phyloP scores from a whole-genome alignment of 192 early-diverging fungal species.

The Mortierella claussenii region DNA sequence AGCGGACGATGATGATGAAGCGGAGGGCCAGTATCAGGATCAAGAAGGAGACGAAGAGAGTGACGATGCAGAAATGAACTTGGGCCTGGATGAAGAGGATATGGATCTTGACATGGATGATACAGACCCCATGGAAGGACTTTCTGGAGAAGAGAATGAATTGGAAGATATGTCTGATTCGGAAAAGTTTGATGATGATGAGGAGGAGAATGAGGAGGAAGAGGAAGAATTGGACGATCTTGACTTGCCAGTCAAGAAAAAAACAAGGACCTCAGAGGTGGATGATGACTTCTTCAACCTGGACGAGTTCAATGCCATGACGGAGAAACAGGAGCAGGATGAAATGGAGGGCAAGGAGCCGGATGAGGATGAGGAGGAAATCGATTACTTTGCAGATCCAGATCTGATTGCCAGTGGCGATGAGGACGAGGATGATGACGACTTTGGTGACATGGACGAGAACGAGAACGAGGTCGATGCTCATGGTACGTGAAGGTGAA shows the following conservation, averaged over 20 bases:
- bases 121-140: slow-evolving; percentile 56
- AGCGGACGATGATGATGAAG: background rate
- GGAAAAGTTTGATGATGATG: slow-evolving; percentile 55
- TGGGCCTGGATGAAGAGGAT: slow-evolving; percentile 57
- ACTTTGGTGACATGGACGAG: slow-evolving; percentile 69
- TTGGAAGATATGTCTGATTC: slow-evolving; percentile 25
- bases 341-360: slow-evolving; percentile 56
- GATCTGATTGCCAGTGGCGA: slow-evolving; percentile 61
- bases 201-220: slow-evolving; percentile 54
- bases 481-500: slow-evolving; percentile 56
- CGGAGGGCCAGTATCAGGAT: slow-evolving; percentile 53
- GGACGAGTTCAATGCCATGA: slow-evolving; percentile 86
- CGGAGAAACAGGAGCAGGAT: slow-evolving; percentile 68
- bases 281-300: slow-evolving; percentile 98
- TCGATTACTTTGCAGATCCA: slow-evolving; percentile 64
- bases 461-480: slow-evolving; percentile 69
- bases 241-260: slow-evolving; percentile 54
- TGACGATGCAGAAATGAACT: slow-evolving; percentile 56
- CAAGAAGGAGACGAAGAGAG: slow-evolving; percentile 55
- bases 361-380: slow-evolving; percentile 71
- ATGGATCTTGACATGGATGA: slow-evolving; percentile 51
- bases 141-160: slow-evolving; percentile 41
- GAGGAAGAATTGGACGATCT: slow-evolving; percentile 56
- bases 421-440: slow-evolving; percentile 70
- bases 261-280: slow-evolving; percentile 67